These are phyloP conservation scores for Coniochaeta prunicola DNA, from an alignment of 2,329 filamentous ascomycete species.

Conservation along the genomic window DNA sequence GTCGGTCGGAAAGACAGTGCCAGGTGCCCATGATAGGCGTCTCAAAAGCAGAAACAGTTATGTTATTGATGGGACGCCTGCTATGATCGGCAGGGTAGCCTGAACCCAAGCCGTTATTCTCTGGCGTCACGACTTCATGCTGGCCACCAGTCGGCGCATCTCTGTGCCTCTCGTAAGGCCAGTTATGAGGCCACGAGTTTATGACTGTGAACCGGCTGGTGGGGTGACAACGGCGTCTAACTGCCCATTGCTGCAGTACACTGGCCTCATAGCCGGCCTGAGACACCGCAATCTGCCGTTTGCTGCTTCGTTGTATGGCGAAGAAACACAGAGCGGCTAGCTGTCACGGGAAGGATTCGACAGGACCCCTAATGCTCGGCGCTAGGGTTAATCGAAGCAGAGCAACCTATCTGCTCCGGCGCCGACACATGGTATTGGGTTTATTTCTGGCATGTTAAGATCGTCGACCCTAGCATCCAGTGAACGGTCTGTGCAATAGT, in stretches of 20 bases:
- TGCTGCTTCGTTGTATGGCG: neutral
- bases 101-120: neutral
- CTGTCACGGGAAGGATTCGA: neutral
- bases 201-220: neutral
- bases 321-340: neutral
- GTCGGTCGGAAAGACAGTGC: neutral
- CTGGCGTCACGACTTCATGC: neutral
- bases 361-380: neutral
- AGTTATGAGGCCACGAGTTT: neutral
- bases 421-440: neutral
- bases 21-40: neutral
- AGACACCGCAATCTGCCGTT: neutral
- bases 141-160: neutral
- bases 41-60: neutral
- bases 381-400: neutral
- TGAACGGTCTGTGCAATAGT: neutral
- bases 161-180: neutral
- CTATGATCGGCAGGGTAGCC: neutral
- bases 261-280: neutral
- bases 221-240: constrained; percentile 1
- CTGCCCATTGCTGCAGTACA: neutral
- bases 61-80: neutral
- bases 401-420: neutral
- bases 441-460: constrained; percentile 1
- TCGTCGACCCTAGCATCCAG: neutral